These are phyloP conservation scores for Collybiopsis confluens DNA, from an alignment of 768 basidiomycete species.

Conservation along the genomic window DNA sequence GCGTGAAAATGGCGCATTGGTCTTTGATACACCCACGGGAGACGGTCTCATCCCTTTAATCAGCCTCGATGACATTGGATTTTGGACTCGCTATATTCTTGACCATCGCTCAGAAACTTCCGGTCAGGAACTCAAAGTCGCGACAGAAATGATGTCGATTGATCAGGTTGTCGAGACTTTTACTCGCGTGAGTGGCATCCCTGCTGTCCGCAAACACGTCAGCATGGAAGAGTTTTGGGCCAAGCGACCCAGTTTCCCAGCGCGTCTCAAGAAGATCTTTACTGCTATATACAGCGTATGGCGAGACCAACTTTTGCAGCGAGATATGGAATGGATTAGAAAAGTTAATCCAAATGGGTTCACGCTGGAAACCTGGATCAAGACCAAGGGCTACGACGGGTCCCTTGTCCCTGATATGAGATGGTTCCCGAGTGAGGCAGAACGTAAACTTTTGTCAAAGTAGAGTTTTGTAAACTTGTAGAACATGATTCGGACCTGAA, in stretches of 20 bases:
- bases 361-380: constrained; percentile 39
- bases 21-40: constrained; percentile 32
- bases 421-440: not conserved
- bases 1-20: constrained; percentile 33
- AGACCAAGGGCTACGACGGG: constrained; percentile 26
- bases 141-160: constrained; percentile 33
- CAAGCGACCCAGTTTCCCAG: constrained; percentile 27
- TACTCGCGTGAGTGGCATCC: constrained; percentile 32
- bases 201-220: constrained; percentile 27
- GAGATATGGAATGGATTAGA: constrained; percentile 42
- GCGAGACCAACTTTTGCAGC: constrained; percentile 37
- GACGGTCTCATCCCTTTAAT: constrained; percentile 36
- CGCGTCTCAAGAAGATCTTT: constrained; percentile 32
- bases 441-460: not conserved
- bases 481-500: too few species aligned
- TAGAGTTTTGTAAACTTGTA: not conserved
- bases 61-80: constrained; percentile 34
- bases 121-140: constrained; percentile 31
- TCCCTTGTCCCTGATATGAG: not conserved
- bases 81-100: constrained; percentile 36
- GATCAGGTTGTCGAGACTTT: constrained; percentile 32
- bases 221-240: constrained; percentile 30
- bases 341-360: constrained; percentile 30
- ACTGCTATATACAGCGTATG: constrained; percentile 38
- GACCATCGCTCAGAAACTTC: constrained; percentile 31